A percentile compares a stretch with the other conserved stretches of the same genome.
These are phyloP conservation scores for Lyophyllum shimeji DNA, from an alignment of 768 basidiomycete species.

Conservation along the genomic window DNA sequence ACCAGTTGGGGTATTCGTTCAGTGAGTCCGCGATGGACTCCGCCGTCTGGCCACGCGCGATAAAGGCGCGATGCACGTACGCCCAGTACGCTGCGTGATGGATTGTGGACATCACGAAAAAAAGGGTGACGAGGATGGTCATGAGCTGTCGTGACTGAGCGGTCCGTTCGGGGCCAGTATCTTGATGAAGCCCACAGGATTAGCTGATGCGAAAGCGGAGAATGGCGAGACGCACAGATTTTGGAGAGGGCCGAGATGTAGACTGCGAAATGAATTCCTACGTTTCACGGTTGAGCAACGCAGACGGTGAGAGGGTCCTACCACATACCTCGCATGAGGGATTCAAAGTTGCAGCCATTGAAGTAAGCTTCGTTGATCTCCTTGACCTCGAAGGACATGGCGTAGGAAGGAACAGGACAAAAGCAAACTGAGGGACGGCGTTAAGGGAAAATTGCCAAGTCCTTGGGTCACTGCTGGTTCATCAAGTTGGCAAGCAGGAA, in stretches of 20 bases:
- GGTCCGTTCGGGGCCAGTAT: slow-evolving; percentile 13
- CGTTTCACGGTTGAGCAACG: neutral
- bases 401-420: neutral
- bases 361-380: slow-evolving; percentile 19
- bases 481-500: neutral
- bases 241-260: slow-evolving; percentile 13
- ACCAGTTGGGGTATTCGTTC: slow-evolving; percentile 16
- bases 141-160: slow-evolving; percentile 11
- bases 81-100: slow-evolving; percentile 17
- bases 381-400: slow-evolving; percentile 9
- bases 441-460: neutral
- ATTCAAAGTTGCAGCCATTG: slow-evolving; percentile 18
- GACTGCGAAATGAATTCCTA: slow-evolving; percentile 17
- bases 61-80: slow-evolving; percentile 17
- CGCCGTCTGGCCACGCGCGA: slow-evolving; percentile 12
- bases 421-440: neutral
- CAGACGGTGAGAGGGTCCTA: neutral
- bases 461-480: neutral
- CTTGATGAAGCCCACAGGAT: neutral
- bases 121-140: slow-evolving; percentile 14
- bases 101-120: slow-evolving; percentile 19
- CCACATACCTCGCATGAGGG: slow-evolving; percentile 16
- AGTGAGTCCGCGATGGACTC: slow-evolving; percentile 13
- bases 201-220: neutral
- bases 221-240: slow-evolving; percentile 8